A percentile compares a stretch with the other conserved stretches of the same genome.
These are phyloP conservation scores for Phytophthora parvispora DNA, from an alignment of 352 stramenopile species.

Conservation along the genomic window DNA sequence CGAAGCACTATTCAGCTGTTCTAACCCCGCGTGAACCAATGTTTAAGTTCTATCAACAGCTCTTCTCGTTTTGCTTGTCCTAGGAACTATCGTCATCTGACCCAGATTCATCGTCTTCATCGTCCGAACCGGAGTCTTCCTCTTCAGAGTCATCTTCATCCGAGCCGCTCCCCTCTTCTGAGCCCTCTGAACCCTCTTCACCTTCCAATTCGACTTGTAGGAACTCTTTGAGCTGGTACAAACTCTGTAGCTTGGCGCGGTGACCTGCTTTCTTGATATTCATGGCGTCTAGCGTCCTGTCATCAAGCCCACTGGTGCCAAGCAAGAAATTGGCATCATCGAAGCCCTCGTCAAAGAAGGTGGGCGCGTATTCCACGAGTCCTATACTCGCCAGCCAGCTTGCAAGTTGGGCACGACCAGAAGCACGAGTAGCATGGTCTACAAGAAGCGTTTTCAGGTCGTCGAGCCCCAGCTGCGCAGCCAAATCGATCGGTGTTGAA, in stretches of 20 bases:
- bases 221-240: conserved; percentile 78
- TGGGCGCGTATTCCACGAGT: conserved; percentile 65
- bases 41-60: conserved; percentile 22
- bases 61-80: not conserved
- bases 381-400: conserved; percentile 82
- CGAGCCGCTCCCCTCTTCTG: conserved; percentile 30
- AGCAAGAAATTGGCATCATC: conserved; percentile 78
- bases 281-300: conserved; percentile 66
- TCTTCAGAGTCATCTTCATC: conserved; percentile 27
- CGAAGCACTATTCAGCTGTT: conserved; percentile 7
- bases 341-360: conserved; percentile 65
- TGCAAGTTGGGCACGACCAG: conserved; percentile 44
- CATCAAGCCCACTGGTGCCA: conserved; percentile 44
- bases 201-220: conserved; percentile 34
- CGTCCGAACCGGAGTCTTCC: conserved; percentile 23
- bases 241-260: conserved; percentile 66
- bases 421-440: conserved; percentile 42
- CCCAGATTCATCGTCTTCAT: conserved; percentile 27
- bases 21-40: conserved; percentile 14
- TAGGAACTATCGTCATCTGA: conserved; percentile 33
- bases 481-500: conserved; percentile 69
- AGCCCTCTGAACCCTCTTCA: conserved; percentile 34
- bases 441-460: conserved; percentile 48
- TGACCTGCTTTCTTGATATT: conserved; percentile 77
- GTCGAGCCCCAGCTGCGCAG: conserved; percentile 44